phyloP scores from a whole-genome alignment of 2,329 filamentous ascomycete genomes.

The Apiospora hydei region DNA sequence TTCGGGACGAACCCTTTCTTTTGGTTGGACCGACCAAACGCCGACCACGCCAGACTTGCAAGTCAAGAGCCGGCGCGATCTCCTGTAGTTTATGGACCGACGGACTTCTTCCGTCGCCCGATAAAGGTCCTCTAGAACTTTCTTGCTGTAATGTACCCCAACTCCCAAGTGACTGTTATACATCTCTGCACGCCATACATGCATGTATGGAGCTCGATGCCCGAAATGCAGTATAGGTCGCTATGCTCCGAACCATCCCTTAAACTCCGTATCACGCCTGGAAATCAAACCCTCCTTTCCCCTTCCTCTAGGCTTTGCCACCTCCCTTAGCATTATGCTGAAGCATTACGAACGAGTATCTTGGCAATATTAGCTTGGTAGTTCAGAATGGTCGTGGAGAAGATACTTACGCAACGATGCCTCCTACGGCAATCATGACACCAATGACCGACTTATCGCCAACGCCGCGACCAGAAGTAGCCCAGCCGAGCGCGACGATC shows the following conservation, averaged over 20 bases:
- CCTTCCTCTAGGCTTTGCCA: slow-evolving; percentile 13
- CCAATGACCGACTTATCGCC: slow-evolving; percentile 63
- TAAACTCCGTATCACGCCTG: slow-evolving; percentile 4
- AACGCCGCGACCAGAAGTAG: slow-evolving; percentile 60
- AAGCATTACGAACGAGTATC: slow-evolving; percentile 30
- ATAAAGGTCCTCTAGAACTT: background rate
- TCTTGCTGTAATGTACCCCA: background rate
- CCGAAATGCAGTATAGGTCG: slow-evolving; percentile 10
- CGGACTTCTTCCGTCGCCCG: background rate
- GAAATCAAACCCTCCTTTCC: background rate
- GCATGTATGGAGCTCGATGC: background rate
- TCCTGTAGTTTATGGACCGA: background rate
- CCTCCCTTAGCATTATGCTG: slow-evolving; percentile 23
- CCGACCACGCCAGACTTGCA: background rate
- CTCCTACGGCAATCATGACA: slow-evolving; percentile 62
- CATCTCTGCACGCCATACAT: background rate
- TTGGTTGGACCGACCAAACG: background rate
- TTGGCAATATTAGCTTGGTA: slow-evolving; percentile 16
- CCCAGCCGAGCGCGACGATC: slow-evolving; percentile 71
- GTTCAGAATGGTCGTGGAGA: background rate
- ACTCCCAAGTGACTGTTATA: slow-evolving; percentile 15
- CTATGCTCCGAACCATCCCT: slow-evolving; percentile 5
- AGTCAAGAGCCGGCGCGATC: background rate
- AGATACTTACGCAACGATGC: slow-evolving; percentile 62
- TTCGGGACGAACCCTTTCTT: background rate